These are phyloP conservation scores for Phytophthora litchii DNA, from an alignment of 352 stramenopile genomes.

Conservation along the genomic window DNA sequence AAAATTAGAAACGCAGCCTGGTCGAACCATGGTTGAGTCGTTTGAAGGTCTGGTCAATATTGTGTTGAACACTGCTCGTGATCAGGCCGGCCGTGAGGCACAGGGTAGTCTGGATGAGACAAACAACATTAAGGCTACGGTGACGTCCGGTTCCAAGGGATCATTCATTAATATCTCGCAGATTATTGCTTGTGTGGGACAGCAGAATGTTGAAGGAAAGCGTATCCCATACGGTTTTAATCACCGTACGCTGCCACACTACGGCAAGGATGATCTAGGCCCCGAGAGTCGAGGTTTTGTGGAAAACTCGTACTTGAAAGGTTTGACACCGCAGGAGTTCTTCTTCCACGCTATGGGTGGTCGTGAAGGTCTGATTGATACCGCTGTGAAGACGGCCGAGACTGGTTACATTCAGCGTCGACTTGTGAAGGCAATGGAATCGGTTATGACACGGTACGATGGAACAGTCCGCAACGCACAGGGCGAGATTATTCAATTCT, in stretches of 20 bases:
- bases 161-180: slow-evolving; percentile 99
- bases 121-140: slow-evolving; percentile 99
- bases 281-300: slow-evolving; percentile 99
- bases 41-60: slow-evolving; percentile 99
- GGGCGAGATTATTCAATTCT: slow-evolving; percentile 87
- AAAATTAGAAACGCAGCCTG: slow-evolving; percentile 97
- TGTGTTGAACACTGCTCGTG: slow-evolving; percentile 90
- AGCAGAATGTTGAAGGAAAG: slow-evolving; percentile 99
- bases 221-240: slow-evolving; percentile 96
- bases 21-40: slow-evolving; percentile 99
- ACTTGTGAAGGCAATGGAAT: slow-evolving; percentile 99
- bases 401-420: slow-evolving; percentile 99
- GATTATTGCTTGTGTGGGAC: slow-evolving; percentile 99
- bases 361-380: slow-evolving; percentile 99
- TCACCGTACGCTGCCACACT: slow-evolving; percentile 96
- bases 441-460: slow-evolving; percentile 99
- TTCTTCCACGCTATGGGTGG: slow-evolving; percentile 99
- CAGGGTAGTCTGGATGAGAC: slow-evolving; percentile 92
- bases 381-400: slow-evolving; percentile 99
- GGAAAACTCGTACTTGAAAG: slow-evolving; percentile 99
- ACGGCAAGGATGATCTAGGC: slow-evolving; percentile 97
- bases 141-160: slow-evolving; percentile 99
- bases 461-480: slow-evolving; percentile 97
- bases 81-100: slow-evolving; percentile 84
- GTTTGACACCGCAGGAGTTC: slow-evolving; percentile 96